These are phyloP conservation scores for Gossypium trilobum DNA, from an alignment of 441 rosid species.

Conservation along the genomic window DNA sequence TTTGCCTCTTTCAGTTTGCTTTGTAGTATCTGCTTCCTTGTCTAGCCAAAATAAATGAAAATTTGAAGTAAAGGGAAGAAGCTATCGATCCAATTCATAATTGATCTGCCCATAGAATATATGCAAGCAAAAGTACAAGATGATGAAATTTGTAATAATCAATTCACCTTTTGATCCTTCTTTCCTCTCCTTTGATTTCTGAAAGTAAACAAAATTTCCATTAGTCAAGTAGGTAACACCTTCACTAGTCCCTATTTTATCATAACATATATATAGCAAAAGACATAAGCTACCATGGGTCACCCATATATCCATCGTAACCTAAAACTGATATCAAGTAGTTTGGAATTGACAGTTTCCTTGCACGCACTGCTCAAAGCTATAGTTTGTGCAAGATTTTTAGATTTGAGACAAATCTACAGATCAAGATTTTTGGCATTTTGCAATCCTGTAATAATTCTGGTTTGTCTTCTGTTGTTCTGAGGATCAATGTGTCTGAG, in stretches of 20 bases:
- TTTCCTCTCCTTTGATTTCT: slow-evolving; percentile 48
- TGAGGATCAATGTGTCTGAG: background rate
- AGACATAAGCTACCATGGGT: background rate
- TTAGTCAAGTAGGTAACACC: slow-evolving; percentile 14
- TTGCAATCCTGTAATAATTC: background rate
- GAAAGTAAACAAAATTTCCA: slow-evolving; percentile 19
- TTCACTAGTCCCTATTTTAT: background rate
- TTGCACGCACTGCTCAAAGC: background rate
- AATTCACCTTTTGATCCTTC: slow-evolving; percentile 51
- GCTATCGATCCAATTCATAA: slow-evolving; percentile 6
- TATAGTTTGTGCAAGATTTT: background rate
- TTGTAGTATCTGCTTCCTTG: slow-evolving; percentile 30
- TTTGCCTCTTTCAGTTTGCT: slow-evolving; percentile 33
- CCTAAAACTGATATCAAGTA: background rate
- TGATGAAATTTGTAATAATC: slow-evolving; percentile 10
- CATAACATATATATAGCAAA: background rate
- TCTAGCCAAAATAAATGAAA: slow-evolving; percentile 25
- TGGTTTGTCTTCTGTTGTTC: background rate
- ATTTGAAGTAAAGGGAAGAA: background rate
- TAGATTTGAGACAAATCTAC: background rate
- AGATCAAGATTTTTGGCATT: background rate
- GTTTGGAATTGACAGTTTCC: background rate
- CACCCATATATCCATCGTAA: background rate
- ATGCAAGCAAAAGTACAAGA: slow-evolving; percentile 2
- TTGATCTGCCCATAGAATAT: background rate